Conservation (phyloP, 2,329 filamentous ascomycete species). For the Myriosclerotinia scirpicola region DNA sequence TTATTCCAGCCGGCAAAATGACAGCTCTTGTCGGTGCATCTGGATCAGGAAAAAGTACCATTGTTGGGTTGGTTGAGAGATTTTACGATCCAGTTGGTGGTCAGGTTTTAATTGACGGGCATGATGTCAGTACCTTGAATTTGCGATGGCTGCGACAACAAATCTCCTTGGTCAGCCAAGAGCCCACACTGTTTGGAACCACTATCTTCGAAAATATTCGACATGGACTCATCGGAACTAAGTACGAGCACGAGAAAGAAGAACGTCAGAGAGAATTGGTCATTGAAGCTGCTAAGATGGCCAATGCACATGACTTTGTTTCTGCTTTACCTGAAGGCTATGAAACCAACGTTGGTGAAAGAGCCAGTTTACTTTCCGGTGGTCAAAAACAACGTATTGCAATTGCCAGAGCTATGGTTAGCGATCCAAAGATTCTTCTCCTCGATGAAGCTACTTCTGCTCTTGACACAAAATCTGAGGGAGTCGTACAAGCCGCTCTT, state of each 20-base stretch:
- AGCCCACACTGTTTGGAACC: constrained; percentile 85
- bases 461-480: constrained; percentile 91
- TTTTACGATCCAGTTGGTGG: constrained; percentile 91
- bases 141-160: constrained; percentile 89
- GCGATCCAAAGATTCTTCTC: constrained; percentile 86
- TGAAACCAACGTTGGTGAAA: constrained; percentile 91
- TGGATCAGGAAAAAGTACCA: constrained; percentile 91
- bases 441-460: constrained; percentile 95
- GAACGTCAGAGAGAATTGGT: constrained; percentile 71
- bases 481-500: constrained; percentile 88
- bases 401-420: constrained; percentile 87
- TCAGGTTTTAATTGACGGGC: constrained; percentile 75
- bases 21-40: constrained; percentile 93
- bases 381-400: constrained; percentile 97
- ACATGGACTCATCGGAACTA: constrained; percentile 86
- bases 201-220: constrained; percentile 88
- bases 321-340: constrained; percentile 80
- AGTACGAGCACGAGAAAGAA: constrained; percentile 65
- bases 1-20: constrained; percentile 84
- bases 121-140: constrained; percentile 78
- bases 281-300: constrained; percentile 79
- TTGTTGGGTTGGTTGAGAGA: constrained; percentile 87
- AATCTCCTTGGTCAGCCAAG: constrained; percentile 89
- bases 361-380: constrained; percentile 87
- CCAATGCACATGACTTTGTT: constrained; percentile 94